These are phyloP conservation scores for Debaryomyces robertsiae DNA, from an alignment of 1,139 yeast genomes.

Conservation along the genomic window DNA sequence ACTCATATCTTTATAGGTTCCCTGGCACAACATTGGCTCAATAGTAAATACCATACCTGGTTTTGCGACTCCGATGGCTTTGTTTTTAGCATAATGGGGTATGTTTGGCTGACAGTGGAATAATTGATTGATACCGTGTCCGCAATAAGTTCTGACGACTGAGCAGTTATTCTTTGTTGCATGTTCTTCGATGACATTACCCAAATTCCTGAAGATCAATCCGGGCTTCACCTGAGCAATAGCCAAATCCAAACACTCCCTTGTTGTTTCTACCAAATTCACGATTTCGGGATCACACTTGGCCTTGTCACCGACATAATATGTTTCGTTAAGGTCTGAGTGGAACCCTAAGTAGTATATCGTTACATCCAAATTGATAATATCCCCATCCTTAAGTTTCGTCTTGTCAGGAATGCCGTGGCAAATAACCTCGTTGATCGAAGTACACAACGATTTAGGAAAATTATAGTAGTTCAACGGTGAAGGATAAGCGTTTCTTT, in stretches of 20 bases:
- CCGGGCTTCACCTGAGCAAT: slow-evolving; percentile 91
- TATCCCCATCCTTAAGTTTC: slow-evolving; percentile 88
- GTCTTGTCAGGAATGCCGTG: slow-evolving; percentile 97
- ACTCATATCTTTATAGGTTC: slow-evolving; percentile 74
- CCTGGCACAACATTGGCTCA: slow-evolving; percentile 95
- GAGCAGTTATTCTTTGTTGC: slow-evolving; percentile 80
- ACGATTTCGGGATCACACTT: slow-evolving; percentile 73
- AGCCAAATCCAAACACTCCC: slow-evolving; percentile 86
- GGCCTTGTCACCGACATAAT: slow-evolving; percentile 93
- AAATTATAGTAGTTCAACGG: slow-evolving; percentile 93
- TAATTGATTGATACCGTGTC: slow-evolving; percentile 86
- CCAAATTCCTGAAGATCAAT: slow-evolving; percentile 79
- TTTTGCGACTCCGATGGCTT: slow-evolving; percentile 90
- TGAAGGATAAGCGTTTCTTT: slow-evolving; percentile 91
- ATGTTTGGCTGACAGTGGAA: slow-evolving; percentile 94
- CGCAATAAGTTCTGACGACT: slow-evolving; percentile 89
- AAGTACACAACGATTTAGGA: slow-evolving; percentile 92
- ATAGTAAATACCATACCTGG: slow-evolving; percentile 98
- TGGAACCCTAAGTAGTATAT: slow-evolving; percentile 86
- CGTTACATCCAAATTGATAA: slow-evolving; percentile 87
- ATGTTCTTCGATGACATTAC: slow-evolving; percentile 85
- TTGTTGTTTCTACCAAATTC: slow-evolving; percentile 88
- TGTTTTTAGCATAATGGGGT: slow-evolving; percentile 93
- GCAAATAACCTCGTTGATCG: slow-evolving; percentile 92
- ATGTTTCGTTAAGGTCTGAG: slow-evolving; percentile 94